Percentiles rank a stretch among this genome's conserved stretches.
phyloP scores from a whole-genome alignment of 1,284 basidiomycete species.

The Fomitiporia mediterranea region DNA sequence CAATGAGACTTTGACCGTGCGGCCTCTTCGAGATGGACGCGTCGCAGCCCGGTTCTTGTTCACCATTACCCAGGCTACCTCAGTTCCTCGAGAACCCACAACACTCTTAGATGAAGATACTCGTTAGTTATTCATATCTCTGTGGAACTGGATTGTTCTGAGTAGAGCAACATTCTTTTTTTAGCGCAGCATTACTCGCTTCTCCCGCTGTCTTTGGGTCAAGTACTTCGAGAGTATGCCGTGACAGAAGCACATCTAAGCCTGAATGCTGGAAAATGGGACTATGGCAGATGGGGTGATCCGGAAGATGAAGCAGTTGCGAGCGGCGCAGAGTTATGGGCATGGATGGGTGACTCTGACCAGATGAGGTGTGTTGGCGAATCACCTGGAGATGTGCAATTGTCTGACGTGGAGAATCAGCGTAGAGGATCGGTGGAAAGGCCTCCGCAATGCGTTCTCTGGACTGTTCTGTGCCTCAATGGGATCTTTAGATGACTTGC shows the following conservation, averaged over 20 bases:
- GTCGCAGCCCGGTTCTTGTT: conserved; percentile 85
- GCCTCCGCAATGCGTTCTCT: conserved; percentile 82
- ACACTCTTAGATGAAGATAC: conserved; percentile 46
- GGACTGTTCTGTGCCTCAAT: conserved; percentile 94
- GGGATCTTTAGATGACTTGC: conserved; percentile 66
- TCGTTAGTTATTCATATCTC: conserved; percentile 34
- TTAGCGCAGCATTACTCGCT: conserved; percentile 77
- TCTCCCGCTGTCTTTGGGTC: conserved; percentile 81
- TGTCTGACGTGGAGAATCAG: conserved; percentile 32
- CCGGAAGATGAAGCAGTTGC: conserved; percentile 75
- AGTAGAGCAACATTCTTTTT: neutral
- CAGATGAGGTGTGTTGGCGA: conserved; percentile 39
- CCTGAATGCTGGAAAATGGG: conserved; percentile 89
- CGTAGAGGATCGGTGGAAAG: conserved; percentile 76
- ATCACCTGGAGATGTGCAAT: neutral
- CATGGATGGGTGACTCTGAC: conserved; percentile 73
- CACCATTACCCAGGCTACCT: conserved; percentile 55
- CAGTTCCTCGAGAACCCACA: conserved; percentile 49
- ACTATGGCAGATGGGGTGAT: conserved; percentile 81
- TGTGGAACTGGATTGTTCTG: neutral
- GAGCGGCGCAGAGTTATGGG: conserved; percentile 86
- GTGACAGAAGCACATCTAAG: conserved; percentile 85
- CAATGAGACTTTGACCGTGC: conserved; percentile 68
- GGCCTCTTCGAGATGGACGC: conserved; percentile 79
- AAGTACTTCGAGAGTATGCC: conserved; percentile 80